Evolutionary conservation across 2,329 filamentous ascomycete genomes (phyloP), one percentile per base, ranked within the genome.

Genomic region (Botrytis cinerea): DNA sequence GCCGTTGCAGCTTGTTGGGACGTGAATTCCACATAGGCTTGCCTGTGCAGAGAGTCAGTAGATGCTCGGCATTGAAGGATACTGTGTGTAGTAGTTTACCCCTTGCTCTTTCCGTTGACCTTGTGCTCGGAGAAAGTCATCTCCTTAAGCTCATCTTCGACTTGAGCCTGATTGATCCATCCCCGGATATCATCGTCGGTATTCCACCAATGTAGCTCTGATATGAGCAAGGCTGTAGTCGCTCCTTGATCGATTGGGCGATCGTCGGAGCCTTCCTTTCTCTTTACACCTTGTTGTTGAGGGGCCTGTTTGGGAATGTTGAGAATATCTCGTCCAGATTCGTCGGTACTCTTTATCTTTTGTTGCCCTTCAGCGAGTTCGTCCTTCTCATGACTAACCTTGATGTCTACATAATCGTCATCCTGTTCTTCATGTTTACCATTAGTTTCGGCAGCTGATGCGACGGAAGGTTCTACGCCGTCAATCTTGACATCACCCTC

Each of bases 91-190:
- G 57, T 14, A 32, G 83, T 90, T 76, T 87, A 97, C 95, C 96
- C 95, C 85, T 98, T 98, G 84, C 94, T 97, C 85, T 99, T 99
- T 78, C 96, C 96, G 78, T 99, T 99, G 66, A 98, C 95, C 82
- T 99, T 99, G 83, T 98, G 96, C 82, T 99, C 96, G 79, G 94
- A 98, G 82, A 98, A 99, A 0, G 95, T 97, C 70, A 99, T 90
- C 75, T 98, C 96, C 79, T 93, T 94, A 28, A 98, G 84, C 79
- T 97, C 93, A 63, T 91, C 88, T 82, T 98, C 96, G 78, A 90
- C 93, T 2, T 88, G 89, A n/a, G 92, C 93, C 76, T 93, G 88
- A 77, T 90, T 90, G 38, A 92, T 87, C 93, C 94, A 98, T 69
- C 92, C 93, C 71, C 96, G 92, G 73, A 99, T 89, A 78, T 98